A percentile compares a stretch with the other conserved stretches of the same genome.
Evolutionary conservation across 1,139 yeast genomes (phyloP).

Genomic region (Yamadazyma dushanensis): DNA sequence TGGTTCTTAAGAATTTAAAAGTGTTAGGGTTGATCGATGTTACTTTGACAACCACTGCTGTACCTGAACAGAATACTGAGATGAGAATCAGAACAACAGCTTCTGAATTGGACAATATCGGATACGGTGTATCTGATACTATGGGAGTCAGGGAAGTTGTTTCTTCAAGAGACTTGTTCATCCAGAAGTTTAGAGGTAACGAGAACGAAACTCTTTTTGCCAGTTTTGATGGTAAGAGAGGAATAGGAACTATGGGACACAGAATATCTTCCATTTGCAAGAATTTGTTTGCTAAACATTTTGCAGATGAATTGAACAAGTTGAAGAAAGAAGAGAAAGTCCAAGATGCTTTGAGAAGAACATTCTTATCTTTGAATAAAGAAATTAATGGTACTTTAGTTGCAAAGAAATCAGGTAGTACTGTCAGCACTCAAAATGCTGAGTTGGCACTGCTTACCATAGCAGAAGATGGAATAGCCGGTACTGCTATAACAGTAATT

Average conservation of each 20-base stretch:
- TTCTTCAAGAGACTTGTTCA: slow-evolving; percentile 79
- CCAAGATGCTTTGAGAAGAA: slow-evolving; percentile 72
- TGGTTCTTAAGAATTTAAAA: slow-evolving; percentile 67
- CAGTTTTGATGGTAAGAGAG: slow-evolving; percentile 82
- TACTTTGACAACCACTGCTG: slow-evolving; percentile 77
- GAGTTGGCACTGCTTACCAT: slow-evolving; percentile 48
- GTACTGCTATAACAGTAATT: slow-evolving; percentile 81
- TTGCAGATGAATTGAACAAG: slow-evolving; percentile 62
- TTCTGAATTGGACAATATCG: slow-evolving; percentile 73
- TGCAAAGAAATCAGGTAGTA: slow-evolving; percentile 33
- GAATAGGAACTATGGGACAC: slow-evolving; percentile 58
- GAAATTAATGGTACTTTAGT: slow-evolving; percentile 58
- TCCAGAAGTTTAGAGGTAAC: slow-evolving; percentile 85
- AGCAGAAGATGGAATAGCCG: slow-evolving; percentile 73
- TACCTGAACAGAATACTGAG: slow-evolving; percentile 85
- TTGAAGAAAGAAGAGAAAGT: slow-evolving; percentile 45
- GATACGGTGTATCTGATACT: slow-evolving; percentile 90
- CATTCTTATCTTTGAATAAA: slow-evolving; percentile 77
- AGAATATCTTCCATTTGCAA: slow-evolving; percentile 73
- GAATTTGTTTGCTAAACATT: slow-evolving; percentile 62
- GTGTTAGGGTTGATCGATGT: slow-evolving; percentile 93
- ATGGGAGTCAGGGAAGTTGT: slow-evolving; percentile 70
- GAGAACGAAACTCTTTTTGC: slow-evolving; percentile 73
- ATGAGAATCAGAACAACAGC: slow-evolving; percentile 91
- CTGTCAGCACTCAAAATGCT: slow-evolving; percentile 24